Conservation (phyloP, 2,329 filamentous ascomycete genomes). For the Colletotrichum eleusines region DNA sequence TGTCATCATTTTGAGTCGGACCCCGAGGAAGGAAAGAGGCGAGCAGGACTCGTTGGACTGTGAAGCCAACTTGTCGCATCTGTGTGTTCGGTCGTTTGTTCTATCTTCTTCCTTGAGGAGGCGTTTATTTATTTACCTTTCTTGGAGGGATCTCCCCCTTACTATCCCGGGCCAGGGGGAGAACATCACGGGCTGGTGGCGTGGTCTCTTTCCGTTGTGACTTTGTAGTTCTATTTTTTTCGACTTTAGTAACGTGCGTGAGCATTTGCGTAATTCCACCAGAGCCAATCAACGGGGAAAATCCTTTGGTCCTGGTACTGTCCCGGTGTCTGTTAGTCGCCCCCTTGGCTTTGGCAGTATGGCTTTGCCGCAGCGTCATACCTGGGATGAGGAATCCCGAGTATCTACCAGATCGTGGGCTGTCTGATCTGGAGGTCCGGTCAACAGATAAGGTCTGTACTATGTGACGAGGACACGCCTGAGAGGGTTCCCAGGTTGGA, state of each 20-base stretch:
- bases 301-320: not conserved
- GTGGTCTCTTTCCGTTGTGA: not conserved
- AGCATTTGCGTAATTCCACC: not conserved
- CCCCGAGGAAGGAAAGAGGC: not conserved
- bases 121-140: slow-evolving; percentile 1
- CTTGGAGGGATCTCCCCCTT: not conserved
- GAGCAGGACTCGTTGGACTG: not conserved
- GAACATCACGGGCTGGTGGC: not conserved
- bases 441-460: not conserved
- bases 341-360: not conserved
- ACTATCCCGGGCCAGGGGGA: not conserved
- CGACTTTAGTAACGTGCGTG: not conserved
- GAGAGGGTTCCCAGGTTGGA: too few species aligned
- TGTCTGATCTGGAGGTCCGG: not conserved
- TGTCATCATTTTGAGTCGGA: not conserved
- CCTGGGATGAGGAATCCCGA: not conserved
- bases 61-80: not conserved
- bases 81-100: slow-evolving; percentile 1
- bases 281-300: not conserved
- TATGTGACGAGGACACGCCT: not conserved
- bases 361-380: not conserved
- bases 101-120: not conserved
- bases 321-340: too few species aligned
- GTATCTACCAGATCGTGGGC: not conserved
- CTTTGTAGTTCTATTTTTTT: not conserved